These are phyloP conservation scores for Calocybe gambosa DNA, from an alignment of 1,284 basidiomycete species.

Conservation along the genomic window DNA sequence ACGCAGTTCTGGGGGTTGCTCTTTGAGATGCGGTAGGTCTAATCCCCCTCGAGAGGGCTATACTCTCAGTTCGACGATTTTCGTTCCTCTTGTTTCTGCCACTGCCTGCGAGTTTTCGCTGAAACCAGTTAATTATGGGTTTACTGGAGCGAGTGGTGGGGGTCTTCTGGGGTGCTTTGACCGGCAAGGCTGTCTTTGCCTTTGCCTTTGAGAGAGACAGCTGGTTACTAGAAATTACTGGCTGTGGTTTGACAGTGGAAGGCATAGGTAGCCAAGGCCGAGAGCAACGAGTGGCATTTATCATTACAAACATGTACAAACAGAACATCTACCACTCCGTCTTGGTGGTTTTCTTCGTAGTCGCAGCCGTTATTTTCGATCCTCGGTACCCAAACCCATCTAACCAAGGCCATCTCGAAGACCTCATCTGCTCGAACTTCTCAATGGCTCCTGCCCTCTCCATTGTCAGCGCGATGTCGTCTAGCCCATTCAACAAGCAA, in stretches of 20 bases:
- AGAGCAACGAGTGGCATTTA: neutral
- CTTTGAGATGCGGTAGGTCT: slow-evolving; percentile 19
- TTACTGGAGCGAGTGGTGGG: slow-evolving; percentile 68
- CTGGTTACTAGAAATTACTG: slow-evolving; percentile 3
- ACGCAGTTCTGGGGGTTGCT: slow-evolving; percentile 29
- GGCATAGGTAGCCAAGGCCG: neutral
- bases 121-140: slow-evolving; percentile 89
- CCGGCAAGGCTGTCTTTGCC: slow-evolving; percentile 15
- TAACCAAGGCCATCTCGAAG: slow-evolving; percentile 84
- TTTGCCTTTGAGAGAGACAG: slow-evolving; percentile 13
- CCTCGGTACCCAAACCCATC: slow-evolving; percentile 89
- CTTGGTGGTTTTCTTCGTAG: slow-evolving; percentile 36
- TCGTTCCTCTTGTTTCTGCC: slow-evolving; percentile 37
- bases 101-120: slow-evolving; percentile 75
- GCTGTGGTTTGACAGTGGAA: slow-evolving; percentile 3
- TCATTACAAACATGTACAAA: slow-evolving; percentile 2
- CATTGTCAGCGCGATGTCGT: slow-evolving; percentile 91
- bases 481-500: slow-evolving; percentile 89
- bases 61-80: slow-evolving; percentile 23
- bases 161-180: slow-evolving; percentile 40
- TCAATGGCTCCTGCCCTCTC: slow-evolving; percentile 67
- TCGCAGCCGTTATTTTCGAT: slow-evolving; percentile 57
- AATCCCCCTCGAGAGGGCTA: slow-evolving; percentile 25
- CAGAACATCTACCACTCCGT: slow-evolving; percentile 64
- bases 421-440: slow-evolving; percentile 73